Base-by-base conservation (phyloP, 108 stramenopile species). In the Nitzschia inconspicua region DNA sequence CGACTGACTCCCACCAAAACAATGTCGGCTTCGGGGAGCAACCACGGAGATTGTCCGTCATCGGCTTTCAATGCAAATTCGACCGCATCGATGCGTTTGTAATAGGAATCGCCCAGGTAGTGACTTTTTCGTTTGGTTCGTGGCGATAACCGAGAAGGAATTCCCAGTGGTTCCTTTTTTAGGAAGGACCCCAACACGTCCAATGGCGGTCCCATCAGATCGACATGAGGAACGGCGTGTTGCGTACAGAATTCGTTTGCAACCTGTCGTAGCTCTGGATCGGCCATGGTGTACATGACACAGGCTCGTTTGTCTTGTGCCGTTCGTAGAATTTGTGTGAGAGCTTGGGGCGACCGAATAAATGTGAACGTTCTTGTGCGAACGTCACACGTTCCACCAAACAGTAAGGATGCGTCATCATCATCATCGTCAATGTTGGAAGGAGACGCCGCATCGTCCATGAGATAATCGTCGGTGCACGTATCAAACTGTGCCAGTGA, bases 51-150 rank as follows among this genome's bases (percentile, higher is more conserved):
- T 43, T 49, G 44, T n/a, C 76, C 76, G 49, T 77, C 76, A 34
- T 77, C 76, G 6, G 57, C 61, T 22, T 77, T 77, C 46, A 77
- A 39, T 19, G 65, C 65, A 43, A 72, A 77, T 58, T 77, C 76
- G 14, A 77, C 71, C 1, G 76, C 70, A 37, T 77, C 76, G 36
- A 77, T 72, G 19, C 71, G 63, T 35, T 56, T 44, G 50, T 66
- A 77, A 42, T 77, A 77, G 11, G 51, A 57, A 46, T 71, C 69
- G 3, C 57, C 48, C n/a, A 77, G 31, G 13, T 25, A 24, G 48
- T 9, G 48, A 49, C n/a, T 65, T 51, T 13, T 49, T 46, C 3
- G 31, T 36, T 23, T 25, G 22, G 9, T 20, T 0, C 36, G 35
- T 24, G 25, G 5, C 0, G 29, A 13, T 28, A 54, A 51, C 18